A percentile compares a stretch with the other conserved stretches of the same genome.
Evolutionary conservation across 176 grass and related monocot species (phyloP).

Genomic region (Canna indica): DNA sequence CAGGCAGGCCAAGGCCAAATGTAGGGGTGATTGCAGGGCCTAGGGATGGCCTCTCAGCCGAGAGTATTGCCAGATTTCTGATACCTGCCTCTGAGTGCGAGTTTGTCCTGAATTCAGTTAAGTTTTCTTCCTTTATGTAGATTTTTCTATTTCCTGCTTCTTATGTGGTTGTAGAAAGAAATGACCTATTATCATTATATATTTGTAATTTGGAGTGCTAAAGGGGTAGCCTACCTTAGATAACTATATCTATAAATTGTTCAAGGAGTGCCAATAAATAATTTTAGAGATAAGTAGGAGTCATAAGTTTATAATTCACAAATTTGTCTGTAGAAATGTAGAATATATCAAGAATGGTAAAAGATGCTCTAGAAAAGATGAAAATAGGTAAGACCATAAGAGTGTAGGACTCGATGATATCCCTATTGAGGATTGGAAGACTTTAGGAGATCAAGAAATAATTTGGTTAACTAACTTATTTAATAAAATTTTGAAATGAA

Average conservation of each 20-base stretch:
- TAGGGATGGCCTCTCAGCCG: slow-evolving; percentile 63
- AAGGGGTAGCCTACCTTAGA: neutral
- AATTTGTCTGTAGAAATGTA: too few relatives aligned
- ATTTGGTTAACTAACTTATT: too few relatives aligned
- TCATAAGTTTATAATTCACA: too few relatives aligned
- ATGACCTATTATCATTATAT: neutral
- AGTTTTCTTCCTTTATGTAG: slow-evolving; percentile 19
- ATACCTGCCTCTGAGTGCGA: slow-evolving; percentile 83
- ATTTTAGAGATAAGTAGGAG: too few relatives aligned
- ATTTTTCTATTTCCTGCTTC: neutral
- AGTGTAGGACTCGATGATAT: too few relatives aligned
- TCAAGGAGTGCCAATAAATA: too few relatives aligned
- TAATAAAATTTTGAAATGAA: too few relatives aligned
- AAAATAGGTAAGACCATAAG: too few relatives aligned
- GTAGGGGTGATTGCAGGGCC: slow-evolving; percentile 61
- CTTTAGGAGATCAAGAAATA: too few relatives aligned
- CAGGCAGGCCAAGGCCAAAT: slow-evolving; percentile 49
- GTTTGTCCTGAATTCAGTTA: slow-evolving; percentile 86
- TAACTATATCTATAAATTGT: neutral
- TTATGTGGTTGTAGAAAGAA: neutral
- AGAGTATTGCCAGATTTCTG: slow-evolving; percentile 81
- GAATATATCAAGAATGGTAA: too few relatives aligned
- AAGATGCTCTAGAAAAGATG: too few relatives aligned
- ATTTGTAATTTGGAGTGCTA: neutral
- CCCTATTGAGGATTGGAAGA: too few relatives aligned